A percentile compares a stretch with the other conserved stretches of the same genome.
phyloP scores from a whole-genome alignment of 176 grass and related monocot genomes.

The Luzula sylvatica region DNA sequence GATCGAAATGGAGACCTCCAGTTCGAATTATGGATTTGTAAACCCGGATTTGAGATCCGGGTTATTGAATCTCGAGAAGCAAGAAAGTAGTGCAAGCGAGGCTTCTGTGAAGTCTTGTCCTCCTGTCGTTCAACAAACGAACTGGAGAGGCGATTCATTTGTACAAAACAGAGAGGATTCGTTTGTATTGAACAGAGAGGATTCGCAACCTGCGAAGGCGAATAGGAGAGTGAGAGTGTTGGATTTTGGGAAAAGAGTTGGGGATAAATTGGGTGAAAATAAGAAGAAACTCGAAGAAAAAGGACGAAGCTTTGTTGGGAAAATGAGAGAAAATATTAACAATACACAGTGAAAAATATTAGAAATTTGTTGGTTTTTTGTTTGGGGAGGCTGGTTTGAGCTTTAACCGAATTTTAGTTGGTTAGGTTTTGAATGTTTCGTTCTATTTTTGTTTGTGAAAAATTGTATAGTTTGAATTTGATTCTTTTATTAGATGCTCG shows the following conservation, averaged over 20 bases:
- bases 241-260: conserved; percentile 77
- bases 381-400: conserved; percentile 10
- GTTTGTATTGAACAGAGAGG: conserved; percentile 24
- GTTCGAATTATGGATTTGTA: neutral
- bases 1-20: conserved; percentile 17
- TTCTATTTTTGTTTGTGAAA: neutral
- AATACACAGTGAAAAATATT: conserved; percentile 32
- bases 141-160: conserved; percentile 1
- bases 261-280: conserved; percentile 90
- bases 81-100: conserved; percentile 11
- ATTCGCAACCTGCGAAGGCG: conserved; percentile 27
- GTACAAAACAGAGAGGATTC: conserved; percentile 23
- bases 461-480: neutral
- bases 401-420: too few species aligned
- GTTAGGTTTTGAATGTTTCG: too few species aligned
- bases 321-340: conserved; percentile 77
- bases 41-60: conserved; percentile 28
- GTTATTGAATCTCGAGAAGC: conserved; percentile 25
- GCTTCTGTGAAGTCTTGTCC: conserved; percentile 12
- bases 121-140: conserved; percentile 18
- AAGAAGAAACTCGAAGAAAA: conserved; percentile 74
- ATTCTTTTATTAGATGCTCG: too few species aligned
- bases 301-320: conserved; percentile 63
- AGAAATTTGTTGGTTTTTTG: conserved; percentile 4
- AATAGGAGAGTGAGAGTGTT: conserved; percentile 56